Evolutionary conservation across 2,329 filamentous ascomycete species (phyloP).

Genomic region (Whalleya microplaca): DNA sequence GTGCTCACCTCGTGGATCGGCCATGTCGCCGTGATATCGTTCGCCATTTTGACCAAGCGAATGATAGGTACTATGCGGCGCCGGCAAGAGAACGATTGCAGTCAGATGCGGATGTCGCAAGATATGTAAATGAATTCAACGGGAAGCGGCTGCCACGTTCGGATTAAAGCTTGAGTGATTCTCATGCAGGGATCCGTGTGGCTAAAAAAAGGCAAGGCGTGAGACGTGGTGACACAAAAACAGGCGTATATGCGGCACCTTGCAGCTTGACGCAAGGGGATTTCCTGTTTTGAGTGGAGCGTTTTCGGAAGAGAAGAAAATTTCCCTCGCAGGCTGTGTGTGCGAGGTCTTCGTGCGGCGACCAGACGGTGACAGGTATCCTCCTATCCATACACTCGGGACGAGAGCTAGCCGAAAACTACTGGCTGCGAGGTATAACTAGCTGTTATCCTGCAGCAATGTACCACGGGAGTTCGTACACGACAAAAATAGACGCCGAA

Average conservation of each 20-base stretch:
- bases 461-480: constrained; percentile 14
- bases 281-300: constrained; percentile 3
- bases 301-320: constrained; percentile 5
- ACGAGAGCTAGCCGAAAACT: constrained; percentile 1
- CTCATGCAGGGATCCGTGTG: constrained; percentile 32
- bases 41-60: constrained; percentile 43
- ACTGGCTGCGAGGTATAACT: not conserved
- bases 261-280: constrained; percentile 28
- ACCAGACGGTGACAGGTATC: not conserved
- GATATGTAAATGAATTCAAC: constrained; percentile 15
- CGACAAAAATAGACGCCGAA: constrained; percentile 7
- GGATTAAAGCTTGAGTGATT: constrained; percentile 19
- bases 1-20: constrained; percentile 52
- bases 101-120: constrained; percentile 6
- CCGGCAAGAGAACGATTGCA: constrained; percentile 6
- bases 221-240: constrained; percentile 20
- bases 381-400: constrained; percentile 4
- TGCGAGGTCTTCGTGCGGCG: not conserved
- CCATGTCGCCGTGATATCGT: constrained; percentile 50
- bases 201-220: constrained; percentile 14
- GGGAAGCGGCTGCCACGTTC: constrained; percentile 15
- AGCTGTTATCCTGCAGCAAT: constrained; percentile 4
- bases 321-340: constrained; percentile 5
- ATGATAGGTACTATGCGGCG: not conserved
- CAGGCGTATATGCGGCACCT: constrained; percentile 27